Evolutionary conservation across 257 asterid species (phyloP).

Genomic region (Primulina tabacum): DNA sequence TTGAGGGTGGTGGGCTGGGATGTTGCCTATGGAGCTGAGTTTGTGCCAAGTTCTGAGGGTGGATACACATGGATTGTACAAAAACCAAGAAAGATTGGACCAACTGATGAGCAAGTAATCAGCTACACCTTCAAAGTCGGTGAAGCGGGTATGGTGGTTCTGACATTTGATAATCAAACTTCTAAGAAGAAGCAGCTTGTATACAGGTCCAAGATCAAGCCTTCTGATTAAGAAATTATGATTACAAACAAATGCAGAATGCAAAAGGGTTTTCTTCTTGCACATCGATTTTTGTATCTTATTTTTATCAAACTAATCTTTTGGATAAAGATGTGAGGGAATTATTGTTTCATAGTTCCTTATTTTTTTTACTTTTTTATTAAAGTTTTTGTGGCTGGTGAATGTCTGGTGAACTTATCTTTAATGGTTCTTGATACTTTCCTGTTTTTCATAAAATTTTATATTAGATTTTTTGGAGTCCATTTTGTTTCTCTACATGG

Average conservation of each 20-base stretch:
- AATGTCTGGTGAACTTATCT: neutral
- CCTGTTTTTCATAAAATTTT: slow-evolving; percentile 8
- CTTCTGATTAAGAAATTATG: slow-evolving; percentile 30
- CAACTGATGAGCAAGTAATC: slow-evolving; percentile 40
- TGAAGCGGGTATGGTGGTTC: slow-evolving; percentile 48
- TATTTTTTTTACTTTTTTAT: neutral
- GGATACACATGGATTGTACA: slow-evolving; percentile 49
- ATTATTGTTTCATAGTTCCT: slow-evolving; percentile 19
- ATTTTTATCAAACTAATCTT: neutral
- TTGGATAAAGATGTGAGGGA: slow-evolving; percentile 8
- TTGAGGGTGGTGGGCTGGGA: slow-evolving; percentile 52
- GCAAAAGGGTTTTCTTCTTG: neutral
- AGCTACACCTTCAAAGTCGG: slow-evolving; percentile 35
- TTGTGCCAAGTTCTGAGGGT: slow-evolving; percentile 45
- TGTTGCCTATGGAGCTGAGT: slow-evolving; percentile 48
- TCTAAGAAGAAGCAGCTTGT: slow-evolving; percentile 54
- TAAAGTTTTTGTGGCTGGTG: slow-evolving; percentile 29
- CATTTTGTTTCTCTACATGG: slow-evolving; percentile 2
- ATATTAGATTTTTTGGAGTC: neutral
- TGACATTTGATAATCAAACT: slow-evolving; percentile 45
- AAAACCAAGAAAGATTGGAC: slow-evolving; percentile 42
- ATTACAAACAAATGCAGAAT: neutral
- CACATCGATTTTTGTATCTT: too few relatives aligned
- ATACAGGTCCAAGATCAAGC: slow-evolving; percentile 51
- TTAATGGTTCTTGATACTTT: neutral